Evolutionary conservation across 176 grass and related monocot species (phyloP), one percentile per base, ranked within the genome.

Genomic region (Aegilops longissima): DNA sequence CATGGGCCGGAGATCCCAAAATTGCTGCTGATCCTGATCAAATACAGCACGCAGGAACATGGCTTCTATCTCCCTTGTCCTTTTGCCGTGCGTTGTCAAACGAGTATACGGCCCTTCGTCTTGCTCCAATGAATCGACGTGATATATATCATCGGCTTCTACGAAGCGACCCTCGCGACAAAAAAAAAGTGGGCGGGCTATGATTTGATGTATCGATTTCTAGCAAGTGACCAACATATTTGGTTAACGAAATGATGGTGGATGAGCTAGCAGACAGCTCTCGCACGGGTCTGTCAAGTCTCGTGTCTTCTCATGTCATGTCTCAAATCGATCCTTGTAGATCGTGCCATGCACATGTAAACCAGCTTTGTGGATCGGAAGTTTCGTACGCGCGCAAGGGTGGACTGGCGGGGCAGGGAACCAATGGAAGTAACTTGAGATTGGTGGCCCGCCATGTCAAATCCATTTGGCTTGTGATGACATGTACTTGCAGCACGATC

Each of bases 261-360:
- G 49, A n/a, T 61, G 40, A 30, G 49, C 13, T 27, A 29, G 59
- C 21, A 44, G 13, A 12, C 42, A 12, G n/a, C 59, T 80, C n/a
- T 39, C 78, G 17, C 38, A 80, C 77, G 12, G 77, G 6, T 64
- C 77, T 80, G 56, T 64, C 58, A 64, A 80, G 77, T 64, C 77
- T 3, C 13, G 77, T 18, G 59, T 63, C 16, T 18, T 54, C 49
- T 52, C 56, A 40, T 14, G 63, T 42, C 58, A 73, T 70, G 33
- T 42, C 81, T 61, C 81, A 61, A 4, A 38, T 61, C 52, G 13
- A 78, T 73, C 23, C 4, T 12, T 59, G 66, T 36, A 9, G 34
- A 70, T 52, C 44, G 40, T 35, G 80, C 6, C 10, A 68, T 56
- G 20, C 6, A 20, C 35, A 45, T 51, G 3, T 51, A 44, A 75